Base-by-base conservation (phyloP, 2,329 filamentous ascomycete species). In the Clarireedia monteithiana region DNA sequence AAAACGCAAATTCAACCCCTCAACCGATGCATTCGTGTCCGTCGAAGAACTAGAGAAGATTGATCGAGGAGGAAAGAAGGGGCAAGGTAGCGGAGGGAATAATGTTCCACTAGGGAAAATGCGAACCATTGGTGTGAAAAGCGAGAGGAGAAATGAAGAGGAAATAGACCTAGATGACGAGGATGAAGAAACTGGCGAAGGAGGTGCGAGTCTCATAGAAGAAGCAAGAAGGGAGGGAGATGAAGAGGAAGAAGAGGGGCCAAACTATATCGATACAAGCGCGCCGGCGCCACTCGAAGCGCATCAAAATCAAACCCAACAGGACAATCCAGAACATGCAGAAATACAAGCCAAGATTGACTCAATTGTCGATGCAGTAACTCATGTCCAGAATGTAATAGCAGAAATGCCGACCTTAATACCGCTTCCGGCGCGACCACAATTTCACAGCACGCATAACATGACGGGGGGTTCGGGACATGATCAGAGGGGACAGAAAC, bases 1-100 rank as follows among this genome's bases (percentile, higher is more conserved):
- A 69, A 87, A 86, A 68, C 79, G 86, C 59, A 85, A 84, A 66
- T 85, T 82, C 70, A 83, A 87, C 64, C 74, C 78, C 17, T 71
- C 75, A 27, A 73, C 71, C 50, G 81, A 81, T 63, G 78, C 77
- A 39, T 75, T 77, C 55, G 69, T 77, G 46, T 70, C 71, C 52
- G 68, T 66, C 15, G 67, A 62, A 63, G 70, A 62, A 54, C 64
- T 66, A 53, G 66, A 57, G 15, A 59, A 59, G 14, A 26, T 69
- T 2, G 65, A 69, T 56, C 61, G 61, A 20, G 68, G 68, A 49
- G 67, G 68, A 0, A 69, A 64, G 59, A 69, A 66, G 40, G 67
- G 67, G 5, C 62, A 64, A 26, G 66, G 63, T 6, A 67, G 66
- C 62, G 67, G 67, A 60, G 64, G 69, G 20, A 65, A 60, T 59